phyloP scores from a whole-genome alignment of 805 yeast species.

The Teunomyces panamensis region DNA sequence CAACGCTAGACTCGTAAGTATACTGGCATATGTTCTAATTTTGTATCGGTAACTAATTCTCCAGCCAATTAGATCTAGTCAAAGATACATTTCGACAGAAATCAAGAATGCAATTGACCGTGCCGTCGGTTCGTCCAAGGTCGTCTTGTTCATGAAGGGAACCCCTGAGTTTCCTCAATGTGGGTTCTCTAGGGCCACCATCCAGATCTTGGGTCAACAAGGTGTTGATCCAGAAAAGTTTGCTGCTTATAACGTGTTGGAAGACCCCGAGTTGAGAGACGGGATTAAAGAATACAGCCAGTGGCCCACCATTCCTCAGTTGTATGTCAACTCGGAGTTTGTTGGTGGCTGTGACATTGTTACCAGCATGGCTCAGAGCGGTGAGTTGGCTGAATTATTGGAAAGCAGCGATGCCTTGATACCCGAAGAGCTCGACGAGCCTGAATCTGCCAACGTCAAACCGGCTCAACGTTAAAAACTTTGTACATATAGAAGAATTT shows the following conservation, averaged over 20 bases:
- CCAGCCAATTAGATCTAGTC: slow-evolving; percentile 1
- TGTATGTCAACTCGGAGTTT: slow-evolving; percentile 86
- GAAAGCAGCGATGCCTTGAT: slow-evolving; percentile 77
- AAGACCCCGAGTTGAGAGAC: slow-evolving; percentile 88
- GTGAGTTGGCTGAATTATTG: slow-evolving; percentile 84
- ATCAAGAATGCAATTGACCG: slow-evolving; percentile 79
- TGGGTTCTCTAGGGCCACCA: slow-evolving; percentile 95
- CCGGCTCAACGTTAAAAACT: slow-evolving; percentile 22
- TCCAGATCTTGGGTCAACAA: slow-evolving; percentile 88
- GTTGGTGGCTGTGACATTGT: slow-evolving; percentile 97
- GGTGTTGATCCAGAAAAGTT: slow-evolving; percentile 96
- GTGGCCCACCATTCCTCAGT: slow-evolving; percentile 99
- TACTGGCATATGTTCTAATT: neutral
- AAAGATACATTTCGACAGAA: slow-evolving; percentile 66
- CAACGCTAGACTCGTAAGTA: slow-evolving; percentile 15
- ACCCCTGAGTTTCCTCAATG: slow-evolving; percentile 98
- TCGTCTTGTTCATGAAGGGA: slow-evolving; percentile 97
- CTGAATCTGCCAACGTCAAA: slow-evolving; percentile 28
- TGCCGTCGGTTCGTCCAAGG: slow-evolving; percentile 88
- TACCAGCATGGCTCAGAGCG: slow-evolving; percentile 83
- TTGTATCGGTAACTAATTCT: neutral
- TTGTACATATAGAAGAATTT: neutral
- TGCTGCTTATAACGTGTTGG: slow-evolving; percentile 95
- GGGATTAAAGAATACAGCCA: slow-evolving; percentile 94
- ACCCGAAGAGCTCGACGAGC: slow-evolving; percentile 65